Base-by-base conservation (phyloP, 371 early-diverging fungal species). In the Mortierella sp. region DNA sequence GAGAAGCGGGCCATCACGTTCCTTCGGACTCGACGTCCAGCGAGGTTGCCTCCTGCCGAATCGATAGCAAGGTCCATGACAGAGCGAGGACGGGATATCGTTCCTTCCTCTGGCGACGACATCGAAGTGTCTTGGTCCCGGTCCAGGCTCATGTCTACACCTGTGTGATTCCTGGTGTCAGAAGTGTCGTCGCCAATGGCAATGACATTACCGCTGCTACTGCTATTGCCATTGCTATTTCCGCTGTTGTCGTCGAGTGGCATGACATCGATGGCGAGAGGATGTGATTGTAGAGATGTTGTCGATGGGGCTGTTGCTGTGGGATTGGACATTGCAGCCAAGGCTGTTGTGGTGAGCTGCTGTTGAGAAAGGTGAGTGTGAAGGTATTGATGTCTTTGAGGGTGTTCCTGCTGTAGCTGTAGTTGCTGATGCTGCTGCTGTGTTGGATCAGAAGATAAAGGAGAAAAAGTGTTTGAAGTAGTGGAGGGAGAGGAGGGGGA, bases 61-160 rank as follows among this genome's bases (percentile, higher is more conserved):
- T 82, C 80, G 55, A 85, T 73, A 9, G 86, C 86, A 16, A 82
- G 42, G 34, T 81, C 85, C 13, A 81, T 31, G 14, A 85, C 82
- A 1, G 86, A 85, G 13, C 86, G 79, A 48, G 86, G 80, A 10
- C 82, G 79, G 8, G 47, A n/a, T 50, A 52, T 42, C 38, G 31
- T 48, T 45, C 52, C 42, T 10, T 38, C 24, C 21, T 21, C 42
- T 8, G 68, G 24, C 24, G 24, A 16, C 10, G 68, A 42, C 42
- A 42, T 21, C 10, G 24, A 13, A 2, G 68, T 11, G 9, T 42
- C 68, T 42, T 68, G 68, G 24, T 68, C 68, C 21, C 34, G 21
- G 68, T 68, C 44, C 24, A 50, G 50, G 16, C 14, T 50, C 50
- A 21, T 38, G 24, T 68, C 68, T 34, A 68, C 68, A 10, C 68